These are phyloP conservation scores for Claviceps pazoutovae DNA, from an alignment of 2,329 filamentous ascomycete species.

Conservation along the genomic window DNA sequence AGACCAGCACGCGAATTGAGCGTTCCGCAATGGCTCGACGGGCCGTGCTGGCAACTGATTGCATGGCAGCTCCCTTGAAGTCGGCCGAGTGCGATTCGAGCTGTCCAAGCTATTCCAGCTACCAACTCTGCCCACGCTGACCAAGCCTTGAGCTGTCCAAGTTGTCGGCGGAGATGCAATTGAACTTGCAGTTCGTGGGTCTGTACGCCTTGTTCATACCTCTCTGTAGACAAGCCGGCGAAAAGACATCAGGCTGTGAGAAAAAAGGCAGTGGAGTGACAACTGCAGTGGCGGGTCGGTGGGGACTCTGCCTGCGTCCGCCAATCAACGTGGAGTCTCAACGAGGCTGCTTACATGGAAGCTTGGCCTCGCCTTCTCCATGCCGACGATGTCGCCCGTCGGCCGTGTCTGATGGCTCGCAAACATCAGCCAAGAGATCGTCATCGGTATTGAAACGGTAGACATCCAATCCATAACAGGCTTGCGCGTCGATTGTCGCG, in stretches of 20 bases:
- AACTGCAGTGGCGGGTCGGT: not conserved
- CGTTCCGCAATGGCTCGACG: slow-evolving; percentile 15
- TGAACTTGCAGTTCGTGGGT: no score
- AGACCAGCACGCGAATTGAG: slow-evolving; percentile 36
- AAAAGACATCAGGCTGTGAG: not conserved
- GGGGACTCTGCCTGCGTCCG: not conserved
- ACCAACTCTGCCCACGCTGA: no score
- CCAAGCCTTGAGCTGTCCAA: no score
- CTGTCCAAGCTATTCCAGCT: no score
- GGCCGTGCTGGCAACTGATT: slow-evolving; percentile 5
- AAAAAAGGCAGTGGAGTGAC: not conserved
- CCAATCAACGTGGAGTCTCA: not conserved
- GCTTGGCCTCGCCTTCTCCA: not conserved
- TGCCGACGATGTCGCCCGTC: not conserved
- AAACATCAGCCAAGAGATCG: not conserved
- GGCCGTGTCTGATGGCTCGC: not conserved
- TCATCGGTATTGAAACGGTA: not conserved
- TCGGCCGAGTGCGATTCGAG: not conserved
- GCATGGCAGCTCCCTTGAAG: slow-evolving; percentile 2
- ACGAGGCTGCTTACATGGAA: not conserved
- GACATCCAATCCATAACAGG: not conserved
- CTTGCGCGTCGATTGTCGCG: not conserved
- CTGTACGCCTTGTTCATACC: no score
- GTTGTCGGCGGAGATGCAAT: no score
- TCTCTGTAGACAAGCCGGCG: no score